A percentile compares a stretch with the other conserved stretches of the same genome.
Evolutionary conservation across 345 rosid species (phyloP).

Genomic region (Leavenworthia alabamica): DNA sequence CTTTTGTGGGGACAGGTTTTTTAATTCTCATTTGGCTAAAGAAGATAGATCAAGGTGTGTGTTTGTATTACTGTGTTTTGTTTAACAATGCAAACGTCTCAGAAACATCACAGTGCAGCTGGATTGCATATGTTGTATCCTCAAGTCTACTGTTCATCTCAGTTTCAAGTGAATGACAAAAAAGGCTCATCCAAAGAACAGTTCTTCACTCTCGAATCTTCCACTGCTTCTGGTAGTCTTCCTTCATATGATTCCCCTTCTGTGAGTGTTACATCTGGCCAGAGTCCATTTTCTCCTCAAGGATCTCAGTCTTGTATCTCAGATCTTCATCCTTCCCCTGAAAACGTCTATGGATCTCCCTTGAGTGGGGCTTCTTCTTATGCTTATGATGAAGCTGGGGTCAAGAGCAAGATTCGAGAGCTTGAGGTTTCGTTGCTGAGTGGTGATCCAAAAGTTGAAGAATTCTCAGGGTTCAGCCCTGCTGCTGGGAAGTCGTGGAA

Average conservation of each 20-base stretch:
- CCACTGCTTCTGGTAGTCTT: slow-evolving; percentile 42
- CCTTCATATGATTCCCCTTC: slow-evolving; percentile 60
- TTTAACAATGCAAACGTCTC: slow-evolving; percentile 61
- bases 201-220: slow-evolving; percentile 77
- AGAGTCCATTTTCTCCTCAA: slow-evolving; percentile 73
- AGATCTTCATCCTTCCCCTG: slow-evolving; percentile 65
- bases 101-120: slow-evolving; percentile 48
- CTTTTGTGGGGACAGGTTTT: slow-evolving; percentile 11
- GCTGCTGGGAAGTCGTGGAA: slow-evolving; percentile 38
- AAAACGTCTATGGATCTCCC: slow-evolving; percentile 63
- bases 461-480: slow-evolving; percentile 36
- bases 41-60: not conserved
- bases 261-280: slow-evolving; percentile 54
- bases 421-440: slow-evolving; percentile 60
- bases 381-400: slow-evolving; percentile 40
- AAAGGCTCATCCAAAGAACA: slow-evolving; percentile 45
- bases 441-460: slow-evolving; percentile 49
- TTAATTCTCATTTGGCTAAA: not conserved
- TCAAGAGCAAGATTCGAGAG: slow-evolving; percentile 62
- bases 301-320: slow-evolving; percentile 77
- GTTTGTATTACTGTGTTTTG: no score
- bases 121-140: slow-evolving; percentile 47
- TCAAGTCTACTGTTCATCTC: slow-evolving; percentile 43
- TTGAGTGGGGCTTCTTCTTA: slow-evolving; percentile 56
- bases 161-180: slow-evolving; percentile 44